Percentiles rank a stretch among this genome's conserved stretches.
These are phyloP conservation scores for Tetracladium marchalianum DNA, from an alignment of 495 filamentous ascomycete genomes.

Conservation along the genomic window DNA sequence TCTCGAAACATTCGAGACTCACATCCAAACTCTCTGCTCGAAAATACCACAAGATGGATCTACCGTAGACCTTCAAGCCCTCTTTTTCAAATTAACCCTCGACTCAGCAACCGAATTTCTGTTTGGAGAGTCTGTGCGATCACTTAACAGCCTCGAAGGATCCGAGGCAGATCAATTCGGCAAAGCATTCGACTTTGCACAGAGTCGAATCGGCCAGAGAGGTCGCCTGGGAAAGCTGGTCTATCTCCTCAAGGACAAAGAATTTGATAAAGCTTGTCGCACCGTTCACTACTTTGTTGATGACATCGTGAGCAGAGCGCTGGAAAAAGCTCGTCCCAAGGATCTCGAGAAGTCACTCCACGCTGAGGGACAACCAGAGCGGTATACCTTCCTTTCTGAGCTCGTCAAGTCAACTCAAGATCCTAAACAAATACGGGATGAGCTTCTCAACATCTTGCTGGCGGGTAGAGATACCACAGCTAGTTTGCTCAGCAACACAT, in stretches of 20 bases:
- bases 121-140: conserved; percentile 46
- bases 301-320: conserved; percentile 23
- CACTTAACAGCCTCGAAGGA: conserved; percentile 20
- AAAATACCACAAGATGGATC: conserved; percentile 34
- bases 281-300: conserved; percentile 18
- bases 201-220: conserved; percentile 8
- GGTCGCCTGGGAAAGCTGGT: conserved; percentile 11
- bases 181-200: conserved; percentile 12
- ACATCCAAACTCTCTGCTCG: conserved; percentile 43
- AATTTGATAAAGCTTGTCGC: conserved; percentile 13
- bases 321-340: conserved; percentile 22
- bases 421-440: conserved; percentile 19
- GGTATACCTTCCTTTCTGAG: conserved; percentile 22
- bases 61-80: conserved; percentile 50
- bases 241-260: not conserved
- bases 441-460: conserved; percentile 42
- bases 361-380: conserved; percentile 41
- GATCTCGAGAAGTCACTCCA: conserved; percentile 22
- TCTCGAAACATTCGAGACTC: conserved; percentile 43
- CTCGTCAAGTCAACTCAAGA: conserved; percentile 18
- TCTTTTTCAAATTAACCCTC: conserved; percentile 58
- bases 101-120: conserved; percentile 68
- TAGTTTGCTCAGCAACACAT: conserved; percentile 43
- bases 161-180: conserved; percentile 9
- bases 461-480: conserved; percentile 56